These are phyloP conservation scores for Sphaerobolus stellatus DNA, from an alignment of 1,284 basidiomycete species.

Conservation along the genomic window DNA sequence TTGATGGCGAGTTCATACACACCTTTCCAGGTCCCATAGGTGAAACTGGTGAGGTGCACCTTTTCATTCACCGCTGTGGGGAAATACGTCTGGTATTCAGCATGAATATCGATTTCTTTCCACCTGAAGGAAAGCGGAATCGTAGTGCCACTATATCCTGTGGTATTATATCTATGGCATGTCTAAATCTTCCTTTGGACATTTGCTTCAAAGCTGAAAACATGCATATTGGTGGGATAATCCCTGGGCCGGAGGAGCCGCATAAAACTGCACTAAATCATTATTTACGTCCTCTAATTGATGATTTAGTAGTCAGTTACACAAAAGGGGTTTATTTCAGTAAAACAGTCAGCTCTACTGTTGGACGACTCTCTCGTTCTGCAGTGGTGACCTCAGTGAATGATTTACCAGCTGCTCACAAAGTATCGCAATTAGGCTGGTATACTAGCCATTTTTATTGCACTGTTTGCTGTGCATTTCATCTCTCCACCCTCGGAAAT, in stretches of 20 bases:
- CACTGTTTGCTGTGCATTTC: background rate
- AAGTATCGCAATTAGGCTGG: background rate
- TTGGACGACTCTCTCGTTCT: background rate
- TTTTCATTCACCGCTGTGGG: background rate
- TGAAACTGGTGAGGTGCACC: background rate
- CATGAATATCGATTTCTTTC: background rate
- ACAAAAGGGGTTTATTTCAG: background rate
- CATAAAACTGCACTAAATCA: background rate
- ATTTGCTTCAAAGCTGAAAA: background rate
- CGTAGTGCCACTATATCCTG: background rate
- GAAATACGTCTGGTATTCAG: background rate
- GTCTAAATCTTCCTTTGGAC: background rate
- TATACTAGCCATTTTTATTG: background rate
- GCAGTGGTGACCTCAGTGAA: background rate
- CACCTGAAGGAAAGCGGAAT: background rate
- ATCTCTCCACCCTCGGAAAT: background rate
- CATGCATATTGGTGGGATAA: background rate
- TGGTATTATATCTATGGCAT: background rate
- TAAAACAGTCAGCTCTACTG: background rate
- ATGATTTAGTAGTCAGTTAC: conserved; percentile 46
- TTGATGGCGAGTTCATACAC: background rate
- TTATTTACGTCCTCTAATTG: conserved; percentile 4
- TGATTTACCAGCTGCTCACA: background rate
- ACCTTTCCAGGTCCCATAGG: background rate
- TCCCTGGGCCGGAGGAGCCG: background rate